Evolutionary conservation across 2,329 filamentous ascomycete species (phyloP), one percentile per base, ranked within the genome.

Genomic region (Colletotrichum shisoi): DNA sequence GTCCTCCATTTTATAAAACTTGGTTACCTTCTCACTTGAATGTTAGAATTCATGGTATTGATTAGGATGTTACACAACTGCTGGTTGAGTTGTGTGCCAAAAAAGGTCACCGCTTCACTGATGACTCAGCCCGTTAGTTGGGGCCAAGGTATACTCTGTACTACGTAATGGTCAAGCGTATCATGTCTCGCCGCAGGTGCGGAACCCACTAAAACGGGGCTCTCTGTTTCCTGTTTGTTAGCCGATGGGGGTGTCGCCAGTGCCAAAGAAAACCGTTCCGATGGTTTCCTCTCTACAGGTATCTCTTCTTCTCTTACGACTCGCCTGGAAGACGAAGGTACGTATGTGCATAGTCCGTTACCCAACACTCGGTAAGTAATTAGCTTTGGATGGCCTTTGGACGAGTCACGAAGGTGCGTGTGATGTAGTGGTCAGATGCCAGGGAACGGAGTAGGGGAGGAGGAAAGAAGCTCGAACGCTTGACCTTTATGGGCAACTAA

Each of bases 401-500:
- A 44, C 44, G 24, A 52, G 21, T 49, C 37, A 44, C 44, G 24
- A 46, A 15, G 44, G 61, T 9, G 46, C 62, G 53, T 68, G 65
- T 68, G 61, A 68, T 59, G 39, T 45, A 49, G 44, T 45, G 56
- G 54, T 67, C 58, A 64, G 61, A 56, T 17, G 34, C 5, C 15
- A 49, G n/a, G n/a, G n/a, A n/a, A 8, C 17, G 13, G 57, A 61
- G 54, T 19, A n/a, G 9, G 53, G 57, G 24, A 66, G 19, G 17
- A 37, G 24, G 12, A 56, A 62, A 49, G 42, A 34, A n/a, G 56
- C 13, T 37, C 31, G 21, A 57, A 58, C 31, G 21, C 21, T 21
- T 21, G 21, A 21, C 21, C 21, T 21, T 21, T 21, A 21, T 21
- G 3, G 21, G 21, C 21, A 21, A 21, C 21, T 21, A 21, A 21